A percentile compares a stretch with the other conserved stretches of the same genome.
phyloP scores from a whole-genome alignment of 2,329 filamentous ascomycete genomes.

The Arthrinium puccinioides region DNA sequence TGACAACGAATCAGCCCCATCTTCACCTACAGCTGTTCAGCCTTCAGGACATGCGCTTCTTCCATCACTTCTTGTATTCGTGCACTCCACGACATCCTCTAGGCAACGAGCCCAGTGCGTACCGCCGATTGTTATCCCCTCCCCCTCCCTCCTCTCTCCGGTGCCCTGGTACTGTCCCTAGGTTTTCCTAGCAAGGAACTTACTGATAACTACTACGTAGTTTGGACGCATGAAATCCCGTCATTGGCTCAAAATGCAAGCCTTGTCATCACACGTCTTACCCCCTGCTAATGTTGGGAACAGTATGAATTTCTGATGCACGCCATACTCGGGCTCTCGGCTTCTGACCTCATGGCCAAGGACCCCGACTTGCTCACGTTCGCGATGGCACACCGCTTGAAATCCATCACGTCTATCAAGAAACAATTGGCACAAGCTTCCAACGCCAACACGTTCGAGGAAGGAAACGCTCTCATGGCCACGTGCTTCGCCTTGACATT shows the following conservation, averaged over 20 bases:
- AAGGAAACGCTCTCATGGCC: slow-evolving; percentile 52
- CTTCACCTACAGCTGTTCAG: slow-evolving; percentile 52
- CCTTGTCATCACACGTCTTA: neutral
- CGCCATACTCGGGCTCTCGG: slow-evolving; percentile 57
- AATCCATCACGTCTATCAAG: slow-evolving; percentile 57
- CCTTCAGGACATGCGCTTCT: slow-evolving; percentile 59
- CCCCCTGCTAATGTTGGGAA: neutral
- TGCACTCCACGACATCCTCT: slow-evolving; percentile 59
- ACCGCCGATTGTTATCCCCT: no score
- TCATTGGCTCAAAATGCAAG: slow-evolving; percentile 59
- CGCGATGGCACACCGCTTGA: slow-evolving; percentile 57
- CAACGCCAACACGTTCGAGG: slow-evolving; percentile 27
- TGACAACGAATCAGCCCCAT: slow-evolving; percentile 35
- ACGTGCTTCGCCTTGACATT: slow-evolving; percentile 53
- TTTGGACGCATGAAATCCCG: slow-evolving; percentile 62
- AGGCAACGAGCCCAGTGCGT: slow-evolving; percentile 54
- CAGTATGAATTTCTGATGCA: slow-evolving; percentile 62
- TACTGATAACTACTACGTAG: no score
- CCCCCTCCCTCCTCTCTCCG: no score
- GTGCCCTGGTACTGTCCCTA: no score
- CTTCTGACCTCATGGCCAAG: slow-evolving; percentile 52
- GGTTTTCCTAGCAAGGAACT: no score
- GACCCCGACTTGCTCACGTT: slow-evolving; percentile 45
- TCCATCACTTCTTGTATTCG: slow-evolving; percentile 57
- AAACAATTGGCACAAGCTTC: slow-evolving; percentile 36